Base-by-base conservation (phyloP, 1,139 yeast genomes). In the Yamadazyma sp. region DNA sequence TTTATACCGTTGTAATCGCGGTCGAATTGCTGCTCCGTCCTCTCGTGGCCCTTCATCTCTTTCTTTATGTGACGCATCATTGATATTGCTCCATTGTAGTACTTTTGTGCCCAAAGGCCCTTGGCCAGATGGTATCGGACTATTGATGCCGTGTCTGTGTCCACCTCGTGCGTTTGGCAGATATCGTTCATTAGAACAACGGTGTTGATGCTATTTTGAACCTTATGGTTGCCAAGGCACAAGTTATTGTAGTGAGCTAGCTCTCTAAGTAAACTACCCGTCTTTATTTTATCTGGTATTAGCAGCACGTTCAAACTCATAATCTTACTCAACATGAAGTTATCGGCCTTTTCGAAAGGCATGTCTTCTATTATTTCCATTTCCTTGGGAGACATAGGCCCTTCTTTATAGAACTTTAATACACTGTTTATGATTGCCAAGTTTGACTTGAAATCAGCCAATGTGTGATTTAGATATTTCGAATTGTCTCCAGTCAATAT, bases 91-190 rank as follows among this genome's bases (percentile, higher is more conserved):
- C 70, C 62, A 4, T 61, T 61, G 0, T 78, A 64, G 40, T 78
- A 78, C 1, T 80, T 78, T 37, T 75, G 77, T 3, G 62, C 56
- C 89, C 89, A 83, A 22, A 82, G 61, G 0, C 82, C 70, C 15
- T 67, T 62, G 0, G 90, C 86, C 0, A 76, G 52, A 34, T 76
- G 76, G 48, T 64, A 76, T 33, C 62, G 24, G 3, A 23, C 37
- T 14, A 34, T 18, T 9, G 21, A 3, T 3, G 13, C 12, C 3
- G n/a, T 4, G 3, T 27, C 22, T 8, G 7, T 10, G 3, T 17
- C 18, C 4, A 28, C 22, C 7, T 9, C 8, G 6, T 21, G 15
- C 11, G 21, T 6, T 10, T 15, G 13, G n/a, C 24, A 6, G 11
- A 36, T 15, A 11, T 61, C 60, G 36, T 73, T 69, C 21, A 82